A percentile compares a stretch with the other conserved stretches of the same genome.
Conservation (phyloP, 1,139 yeast genomes). For the Debaryomyces sp. region DNA sequence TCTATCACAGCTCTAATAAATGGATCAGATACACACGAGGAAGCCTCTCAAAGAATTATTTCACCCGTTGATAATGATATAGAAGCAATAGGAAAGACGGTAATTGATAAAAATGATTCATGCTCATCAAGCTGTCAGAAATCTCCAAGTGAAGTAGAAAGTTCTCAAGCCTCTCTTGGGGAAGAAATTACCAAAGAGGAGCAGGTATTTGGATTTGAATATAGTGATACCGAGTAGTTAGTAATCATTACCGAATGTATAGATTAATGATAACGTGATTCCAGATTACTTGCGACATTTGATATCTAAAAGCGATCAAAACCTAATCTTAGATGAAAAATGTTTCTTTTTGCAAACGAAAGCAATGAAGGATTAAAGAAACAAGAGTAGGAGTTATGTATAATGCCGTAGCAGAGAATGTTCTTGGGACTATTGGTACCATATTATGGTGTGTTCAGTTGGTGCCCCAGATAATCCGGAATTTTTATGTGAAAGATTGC, state of each 20-base stretch:
- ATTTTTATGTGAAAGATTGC: slow-evolving; percentile 74
- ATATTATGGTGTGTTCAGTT: slow-evolving; percentile 90
- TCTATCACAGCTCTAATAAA: too few species aligned
- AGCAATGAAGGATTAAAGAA: neutral
- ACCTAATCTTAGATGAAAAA: too few species aligned
- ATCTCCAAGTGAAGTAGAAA: neutral
- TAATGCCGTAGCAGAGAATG: slow-evolving; percentile 61
- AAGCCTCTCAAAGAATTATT: neutral
- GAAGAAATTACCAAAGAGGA: slow-evolving; percentile 8
- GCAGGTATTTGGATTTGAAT: slow-evolving; percentile 15
- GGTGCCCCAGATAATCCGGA: slow-evolving; percentile 79
- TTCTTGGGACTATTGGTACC: slow-evolving; percentile 87
- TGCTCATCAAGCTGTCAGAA: neutral
- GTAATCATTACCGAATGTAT: neutral
- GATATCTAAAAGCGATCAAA: too few species aligned
- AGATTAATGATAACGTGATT: neutral
- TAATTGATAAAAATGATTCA: neutral
- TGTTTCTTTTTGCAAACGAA: too few species aligned
- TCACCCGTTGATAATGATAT: neutral
- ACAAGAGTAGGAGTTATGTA: slow-evolving; percentile 14
- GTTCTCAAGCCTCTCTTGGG: neutral
- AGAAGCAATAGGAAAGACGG: neutral
- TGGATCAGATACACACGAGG: neutral
- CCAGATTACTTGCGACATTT: too few species aligned
- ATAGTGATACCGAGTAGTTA: slow-evolving; percentile 16